A percentile compares a stretch with the other conserved stretches of the same genome.
Evolutionary conservation across 1,284 basidiomycete genomes (phyloP).

Genomic region (Microbotryum intermedium): DNA sequence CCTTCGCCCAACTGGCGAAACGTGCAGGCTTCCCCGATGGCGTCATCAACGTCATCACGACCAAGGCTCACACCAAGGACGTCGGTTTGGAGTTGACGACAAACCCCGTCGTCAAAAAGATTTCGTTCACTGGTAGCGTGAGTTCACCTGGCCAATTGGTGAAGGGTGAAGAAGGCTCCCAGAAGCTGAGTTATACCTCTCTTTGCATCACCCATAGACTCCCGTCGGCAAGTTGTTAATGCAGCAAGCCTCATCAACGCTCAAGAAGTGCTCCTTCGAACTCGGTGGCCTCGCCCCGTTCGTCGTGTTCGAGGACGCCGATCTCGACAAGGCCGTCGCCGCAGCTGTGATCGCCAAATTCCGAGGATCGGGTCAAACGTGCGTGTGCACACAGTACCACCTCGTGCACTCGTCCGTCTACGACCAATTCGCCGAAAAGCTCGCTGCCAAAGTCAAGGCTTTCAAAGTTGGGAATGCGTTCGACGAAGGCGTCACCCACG

Average conservation of each 20-base stretch:
- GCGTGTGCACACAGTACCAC: slow-evolving; percentile 23
- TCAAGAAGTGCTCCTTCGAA: slow-evolving; percentile 61
- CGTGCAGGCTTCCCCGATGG: slow-evolving; percentile 87
- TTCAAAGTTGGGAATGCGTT: slow-evolving; percentile 92
- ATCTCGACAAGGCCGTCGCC: slow-evolving; percentile 81
- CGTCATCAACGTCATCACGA: slow-evolving; percentile 88
- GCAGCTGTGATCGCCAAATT: slow-evolving; percentile 55
- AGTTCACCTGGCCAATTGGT: too few relatives aligned
- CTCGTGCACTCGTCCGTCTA: slow-evolving; percentile 53
- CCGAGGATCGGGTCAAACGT: slow-evolving; percentile 32
- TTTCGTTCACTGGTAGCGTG: slow-evolving; percentile 79
- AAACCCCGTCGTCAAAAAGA: slow-evolving; percentile 48
- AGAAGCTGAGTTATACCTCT: too few relatives aligned
- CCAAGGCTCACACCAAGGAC: slow-evolving; percentile 60
- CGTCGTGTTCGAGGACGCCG: slow-evolving; percentile 92
- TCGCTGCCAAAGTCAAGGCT: slow-evolving; percentile 67
- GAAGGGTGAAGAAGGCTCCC: too few relatives aligned
- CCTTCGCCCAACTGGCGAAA: slow-evolving; percentile 56
- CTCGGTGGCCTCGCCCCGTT: slow-evolving; percentile 70
- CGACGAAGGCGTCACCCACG: slow-evolving; percentile 66
- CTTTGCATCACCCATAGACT: slow-evolving; percentile 48
- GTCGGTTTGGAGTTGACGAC: slow-evolving; percentile 57
- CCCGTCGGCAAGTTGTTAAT: slow-evolving; percentile 82
- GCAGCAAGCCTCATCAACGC: slow-evolving; percentile 65
- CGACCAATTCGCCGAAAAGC: slow-evolving; percentile 72